Evolutionary conservation across 2,329 filamentous ascomycete species (phyloP), one percentile per base, ranked within the genome.

Genomic region (Xylaria sp.): DNA sequence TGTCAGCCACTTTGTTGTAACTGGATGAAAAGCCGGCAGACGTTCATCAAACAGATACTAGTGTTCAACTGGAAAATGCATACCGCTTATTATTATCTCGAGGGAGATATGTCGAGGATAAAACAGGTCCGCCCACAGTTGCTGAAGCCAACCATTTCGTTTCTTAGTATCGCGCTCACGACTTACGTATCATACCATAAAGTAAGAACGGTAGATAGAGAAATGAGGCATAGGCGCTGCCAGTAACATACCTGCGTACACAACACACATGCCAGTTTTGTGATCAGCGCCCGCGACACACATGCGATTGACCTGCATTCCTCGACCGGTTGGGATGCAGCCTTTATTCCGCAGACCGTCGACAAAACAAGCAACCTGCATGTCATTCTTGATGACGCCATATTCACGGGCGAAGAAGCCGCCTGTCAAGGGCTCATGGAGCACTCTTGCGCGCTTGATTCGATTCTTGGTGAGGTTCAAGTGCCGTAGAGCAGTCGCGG

Each of bases 21-120:
- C 25, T 32, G 10, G 6, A 12, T 32, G 25, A 39, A 28, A 39
- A 30, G 10, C 10, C 7, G 45, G 15, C 13, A 25, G 9, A 23
- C 4, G n/a, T 23, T n/a, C 13, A 18, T 25, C 13, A 2, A 45
- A 34, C 30, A 5, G 20, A 9, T 32, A n/a, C n/a, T 7, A 20
- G 4, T 30, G 5, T n/a, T 25, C 30, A 2, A 18, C 25, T 3
- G 41, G 28, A 28, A 25, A 9, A 59, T 32, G 68, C 76, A 46
- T 76, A 85, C 83, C 72, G 74, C 8, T 81, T 81, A n/a, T 83
- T 79, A 3, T 76, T 70, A 59, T 86, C 82, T 41, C 80, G 79
- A 2, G 81, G 78, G 2, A 87, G 75, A 62, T 85, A 83, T 2
- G 76, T 78, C 1, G 80, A 81, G 10, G 80, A 71, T 57, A 85